Evolutionary conservation across 2,329 filamentous ascomycete genomes (phyloP), one percentile per base, ranked within the genome.

Genomic region (Thelonectria rubi): DNA sequence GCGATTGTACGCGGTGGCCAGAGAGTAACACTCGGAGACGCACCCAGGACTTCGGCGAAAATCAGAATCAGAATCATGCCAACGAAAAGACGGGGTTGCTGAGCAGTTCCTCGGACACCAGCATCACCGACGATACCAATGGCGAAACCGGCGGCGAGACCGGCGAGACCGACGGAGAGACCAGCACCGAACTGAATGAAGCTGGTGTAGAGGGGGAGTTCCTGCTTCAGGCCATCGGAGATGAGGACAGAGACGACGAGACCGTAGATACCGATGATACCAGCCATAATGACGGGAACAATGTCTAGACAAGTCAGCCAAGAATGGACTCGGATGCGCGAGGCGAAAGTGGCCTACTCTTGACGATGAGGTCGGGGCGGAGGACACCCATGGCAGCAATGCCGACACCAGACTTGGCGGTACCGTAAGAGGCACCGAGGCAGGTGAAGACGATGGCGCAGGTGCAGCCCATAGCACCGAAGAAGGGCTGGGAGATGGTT

Each of bases 241-340:
- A 95, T 93, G 75, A 95, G 82, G 78, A 95, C 92, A 17, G 92
- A 94, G 64, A 94, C 91, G 81, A 95, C 92, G 69, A 95, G 87
- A 74, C 92, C 92, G 84, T 95, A 99, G 81, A 99, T 98, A 91
- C 93, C 95, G 82, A 99, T 98, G 82, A 99, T 99, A 98, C 95
- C 95, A 86, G 95, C 95, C 95, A 99, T 99, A 89, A 99, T 97
- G 82, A 98, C 95, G 79, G 95, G 95, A 69, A 98, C 94, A 80
- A 98, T 97, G 87, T 97, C 94, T 98, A 71, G 0, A 20, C 10
- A 15, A 17, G 51, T 73, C 54, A 77, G 70, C 49, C 65, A 47
- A 17, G 18, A 12, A 39, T 45, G 54, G 3, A 32, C 20, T 15
- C 4, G 34, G 17, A 40, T 18, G 12, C 11, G 24, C 21, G 14